Conservation (phyloP, 306 rosid genomes). For the Herpetospermum pedunculosum region DNA sequence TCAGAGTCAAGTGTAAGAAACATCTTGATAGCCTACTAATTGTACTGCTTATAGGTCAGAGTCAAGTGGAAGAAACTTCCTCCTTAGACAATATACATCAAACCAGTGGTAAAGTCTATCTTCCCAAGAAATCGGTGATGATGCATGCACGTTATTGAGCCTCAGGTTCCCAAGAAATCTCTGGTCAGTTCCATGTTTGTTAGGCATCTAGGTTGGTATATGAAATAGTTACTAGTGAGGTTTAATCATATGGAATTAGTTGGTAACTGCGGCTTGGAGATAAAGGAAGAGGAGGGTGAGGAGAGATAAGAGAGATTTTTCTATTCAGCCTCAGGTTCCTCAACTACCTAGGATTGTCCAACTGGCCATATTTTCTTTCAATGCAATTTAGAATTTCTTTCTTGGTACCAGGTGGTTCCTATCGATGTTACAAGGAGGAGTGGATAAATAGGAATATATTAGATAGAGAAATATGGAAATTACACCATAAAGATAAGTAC, state of each 20-base stretch:
- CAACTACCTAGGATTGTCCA: neutral
- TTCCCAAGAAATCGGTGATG: neutral
- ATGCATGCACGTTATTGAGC: neutral
- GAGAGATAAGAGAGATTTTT: neutral
- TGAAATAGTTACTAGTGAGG: neutral
- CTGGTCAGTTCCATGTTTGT: neutral
- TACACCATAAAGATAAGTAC: slow-evolving; percentile 38
- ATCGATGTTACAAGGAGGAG: neutral
- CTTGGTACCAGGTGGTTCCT: neutral
- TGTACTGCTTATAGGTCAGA: neutral
- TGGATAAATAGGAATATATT: neutral
- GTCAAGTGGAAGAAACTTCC: neutral
- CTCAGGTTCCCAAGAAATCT: no score
- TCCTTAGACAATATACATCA: neutral
- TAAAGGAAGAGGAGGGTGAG: neutral
- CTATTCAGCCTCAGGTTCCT: neutral
- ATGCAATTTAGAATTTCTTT: slow-evolving; percentile 2
- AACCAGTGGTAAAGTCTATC: neutral
- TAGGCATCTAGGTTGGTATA: neutral
- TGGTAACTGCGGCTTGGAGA: neutral
- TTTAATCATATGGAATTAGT: neutral
- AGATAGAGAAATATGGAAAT: neutral
- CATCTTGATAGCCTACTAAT: neutral
- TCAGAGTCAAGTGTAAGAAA: no score
- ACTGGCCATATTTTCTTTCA: neutral